Conservation (phyloP, 345 rosid species). For the Xanthoceras sorbifolium region DNA sequence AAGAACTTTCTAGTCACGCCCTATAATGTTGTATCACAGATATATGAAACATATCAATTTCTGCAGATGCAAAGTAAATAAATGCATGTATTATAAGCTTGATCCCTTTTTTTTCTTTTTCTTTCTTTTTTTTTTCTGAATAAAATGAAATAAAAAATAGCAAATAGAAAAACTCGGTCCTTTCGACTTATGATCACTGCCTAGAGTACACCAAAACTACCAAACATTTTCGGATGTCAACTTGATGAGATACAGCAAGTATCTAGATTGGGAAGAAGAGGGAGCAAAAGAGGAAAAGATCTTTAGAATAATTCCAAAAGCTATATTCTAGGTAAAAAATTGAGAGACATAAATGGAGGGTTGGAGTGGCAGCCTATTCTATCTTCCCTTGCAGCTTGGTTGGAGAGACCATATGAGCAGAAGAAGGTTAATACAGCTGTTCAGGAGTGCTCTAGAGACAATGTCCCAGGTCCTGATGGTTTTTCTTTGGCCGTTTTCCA, state of each 20-base stretch:
- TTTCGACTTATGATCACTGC: not conserved
- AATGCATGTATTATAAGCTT: not conserved
- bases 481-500: too few species aligned
- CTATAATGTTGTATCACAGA: not conserved
- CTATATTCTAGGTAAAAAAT: too few species aligned
- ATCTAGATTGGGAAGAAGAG: too few species aligned
- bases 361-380: too few species aligned
- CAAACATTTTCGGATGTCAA: not conserved
- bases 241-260: not conserved
- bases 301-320: too few species aligned
- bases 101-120: not conserved
- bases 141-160: too few species aligned
- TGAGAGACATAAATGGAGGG: too few species aligned
- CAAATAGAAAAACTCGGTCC: not conserved
- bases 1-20: not conserved
- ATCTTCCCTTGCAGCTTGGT: too few species aligned
- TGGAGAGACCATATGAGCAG: not conserved
- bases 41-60: constrained; percentile 1
- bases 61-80: constrained; percentile 9
- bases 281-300: too few species aligned
- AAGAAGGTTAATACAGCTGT: too few species aligned
- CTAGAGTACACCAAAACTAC: not conserved
- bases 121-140: not conserved
- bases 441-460: too few species aligned
- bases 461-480: too few species aligned